Evolutionary conservation across 805 yeast genomes (phyloP).

Genomic region (Crinitomyces ghanaensis): DNA sequence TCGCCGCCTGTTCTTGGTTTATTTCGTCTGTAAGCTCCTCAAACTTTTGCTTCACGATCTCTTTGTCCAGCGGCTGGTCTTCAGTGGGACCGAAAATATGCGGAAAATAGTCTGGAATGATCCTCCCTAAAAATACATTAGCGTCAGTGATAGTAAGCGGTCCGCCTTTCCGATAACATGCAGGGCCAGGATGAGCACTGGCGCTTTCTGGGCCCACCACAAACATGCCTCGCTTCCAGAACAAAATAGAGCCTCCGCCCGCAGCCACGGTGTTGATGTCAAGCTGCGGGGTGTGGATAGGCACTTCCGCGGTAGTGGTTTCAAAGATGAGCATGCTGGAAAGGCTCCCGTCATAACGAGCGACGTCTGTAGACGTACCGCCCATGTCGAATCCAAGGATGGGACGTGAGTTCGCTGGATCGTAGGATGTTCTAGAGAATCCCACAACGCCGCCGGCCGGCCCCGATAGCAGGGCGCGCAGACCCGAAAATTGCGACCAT

Average conservation of each 20-base stretch:
- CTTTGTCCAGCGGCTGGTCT: conserved; percentile 53
- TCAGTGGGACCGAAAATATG: conserved; percentile 75
- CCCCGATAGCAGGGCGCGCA: conserved; percentile 81
- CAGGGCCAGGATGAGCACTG: conserved; percentile 83
- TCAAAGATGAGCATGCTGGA: conserved; percentile 82
- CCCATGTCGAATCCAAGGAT: conserved; percentile 84
- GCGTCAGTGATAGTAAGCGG: conserved; percentile 83
- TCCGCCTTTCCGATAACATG: conserved; percentile 76
- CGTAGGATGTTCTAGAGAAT: conserved; percentile 70
- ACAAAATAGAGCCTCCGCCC: conserved; percentile 66
- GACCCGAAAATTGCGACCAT: conserved; percentile 72
- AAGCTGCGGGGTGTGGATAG: conserved; percentile 74
- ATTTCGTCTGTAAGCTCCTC: conserved; percentile 42
- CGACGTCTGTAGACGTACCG: conserved; percentile 81
- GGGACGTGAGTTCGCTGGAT: conserved; percentile 44
- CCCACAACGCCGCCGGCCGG: conserved; percentile 99
- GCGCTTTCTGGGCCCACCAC: conserved; percentile 84
- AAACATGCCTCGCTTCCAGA: conserved; percentile 61
- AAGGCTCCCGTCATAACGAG: conserved; percentile 55
- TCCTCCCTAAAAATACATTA: conserved; percentile 57
- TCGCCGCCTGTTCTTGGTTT: conserved; percentile 36
- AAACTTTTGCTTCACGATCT: conserved; percentile 40
- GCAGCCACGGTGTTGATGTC: conserved; percentile 79
- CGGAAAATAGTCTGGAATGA: conserved; percentile 67
- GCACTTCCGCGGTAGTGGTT: conserved; percentile 72